Percentiles rank a stretch among this genome's conserved stretches.
Conservation (phyloP, 768 basidiomycete genomes). For the Mycena chlorophos region DNA sequence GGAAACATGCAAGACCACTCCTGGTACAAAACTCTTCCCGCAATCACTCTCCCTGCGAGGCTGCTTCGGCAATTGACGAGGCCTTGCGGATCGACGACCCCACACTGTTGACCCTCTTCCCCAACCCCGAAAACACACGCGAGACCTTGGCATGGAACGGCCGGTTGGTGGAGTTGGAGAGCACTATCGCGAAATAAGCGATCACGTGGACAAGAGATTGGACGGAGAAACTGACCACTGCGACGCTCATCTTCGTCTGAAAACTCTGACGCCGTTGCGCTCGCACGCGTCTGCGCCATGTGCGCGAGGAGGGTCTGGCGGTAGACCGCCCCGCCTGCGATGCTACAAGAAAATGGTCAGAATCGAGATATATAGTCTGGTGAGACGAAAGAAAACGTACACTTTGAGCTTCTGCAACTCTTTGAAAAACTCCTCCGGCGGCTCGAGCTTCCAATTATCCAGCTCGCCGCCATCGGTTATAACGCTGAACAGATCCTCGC, state of each 20-base stretch:
- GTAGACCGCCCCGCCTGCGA: background rate
- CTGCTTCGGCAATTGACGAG: background rate
- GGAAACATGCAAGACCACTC: too few relatives aligned
- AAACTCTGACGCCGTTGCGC: too few relatives aligned
- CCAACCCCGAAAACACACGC: background rate
- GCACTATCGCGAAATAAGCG: too few relatives aligned
- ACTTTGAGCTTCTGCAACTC: background rate
- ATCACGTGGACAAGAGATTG: too few relatives aligned
- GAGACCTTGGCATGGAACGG: background rate
- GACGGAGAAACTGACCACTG: too few relatives aligned
- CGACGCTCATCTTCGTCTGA: too few relatives aligned
- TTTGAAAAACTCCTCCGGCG: slow-evolving; percentile 1
- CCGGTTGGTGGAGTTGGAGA: background rate
- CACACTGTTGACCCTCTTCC: background rate
- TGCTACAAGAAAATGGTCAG: background rate
- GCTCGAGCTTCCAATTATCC: background rate
- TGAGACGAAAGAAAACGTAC: background rate
- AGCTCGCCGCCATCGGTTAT: background rate
- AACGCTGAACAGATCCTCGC: background rate
- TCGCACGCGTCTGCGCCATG: too few relatives aligned
- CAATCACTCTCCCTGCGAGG: too few relatives aligned
- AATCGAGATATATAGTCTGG: background rate
- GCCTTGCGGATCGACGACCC: background rate
- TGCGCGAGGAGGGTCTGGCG: background rate
- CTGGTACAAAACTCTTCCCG: too few relatives aligned